Evolutionary conservation across 2,329 filamentous ascomycete species (phyloP).

Genomic region (Sphaerostilbella broomeana): DNA sequence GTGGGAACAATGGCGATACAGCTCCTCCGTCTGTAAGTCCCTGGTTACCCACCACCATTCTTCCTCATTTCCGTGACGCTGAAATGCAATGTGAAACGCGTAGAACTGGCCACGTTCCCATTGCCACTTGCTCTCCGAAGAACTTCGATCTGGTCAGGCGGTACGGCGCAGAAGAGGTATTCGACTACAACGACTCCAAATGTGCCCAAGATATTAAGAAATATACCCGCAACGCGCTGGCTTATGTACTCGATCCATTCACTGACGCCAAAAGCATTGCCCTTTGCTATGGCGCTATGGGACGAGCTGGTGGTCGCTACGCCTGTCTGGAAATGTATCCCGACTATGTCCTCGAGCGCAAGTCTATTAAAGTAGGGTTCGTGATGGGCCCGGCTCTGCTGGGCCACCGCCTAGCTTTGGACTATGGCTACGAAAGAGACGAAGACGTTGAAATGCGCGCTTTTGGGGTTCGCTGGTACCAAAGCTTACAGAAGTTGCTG

Average conservation of each 20-base stretch:
- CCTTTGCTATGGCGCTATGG: conserved; percentile 33
- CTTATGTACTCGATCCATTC: conserved; percentile 34
- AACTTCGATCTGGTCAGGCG: conserved; percentile 30
- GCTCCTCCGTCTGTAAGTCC: background rate
- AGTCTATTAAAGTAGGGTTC: background rate
- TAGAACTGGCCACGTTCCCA: conserved; percentile 10
- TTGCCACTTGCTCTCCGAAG: conserved; percentile 21
- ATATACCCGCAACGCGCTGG: conserved; percentile 32
- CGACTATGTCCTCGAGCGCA: background rate
- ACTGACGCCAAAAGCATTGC: conserved; percentile 23
- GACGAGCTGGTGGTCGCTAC: conserved; percentile 32
- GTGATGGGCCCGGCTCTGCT: background rate
- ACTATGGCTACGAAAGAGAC: conserved; percentile 4
- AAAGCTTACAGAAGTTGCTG: background rate
- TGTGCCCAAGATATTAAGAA: conserved; percentile 25
- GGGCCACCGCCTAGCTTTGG: conserved; percentile 1
- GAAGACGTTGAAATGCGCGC: background rate
- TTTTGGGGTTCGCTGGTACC: background rate
- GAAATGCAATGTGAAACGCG: background rate
- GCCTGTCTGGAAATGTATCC: conserved; percentile 22
- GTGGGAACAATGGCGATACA: background rate
- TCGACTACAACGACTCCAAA: conserved; percentile 30
- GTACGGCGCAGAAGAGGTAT: conserved; percentile 34
- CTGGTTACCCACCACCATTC: background rate
- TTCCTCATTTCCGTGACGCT: background rate